phyloP scores from a whole-genome alignment of 2,329 filamentous ascomycete species.

The Fusarium scirpi region DNA sequence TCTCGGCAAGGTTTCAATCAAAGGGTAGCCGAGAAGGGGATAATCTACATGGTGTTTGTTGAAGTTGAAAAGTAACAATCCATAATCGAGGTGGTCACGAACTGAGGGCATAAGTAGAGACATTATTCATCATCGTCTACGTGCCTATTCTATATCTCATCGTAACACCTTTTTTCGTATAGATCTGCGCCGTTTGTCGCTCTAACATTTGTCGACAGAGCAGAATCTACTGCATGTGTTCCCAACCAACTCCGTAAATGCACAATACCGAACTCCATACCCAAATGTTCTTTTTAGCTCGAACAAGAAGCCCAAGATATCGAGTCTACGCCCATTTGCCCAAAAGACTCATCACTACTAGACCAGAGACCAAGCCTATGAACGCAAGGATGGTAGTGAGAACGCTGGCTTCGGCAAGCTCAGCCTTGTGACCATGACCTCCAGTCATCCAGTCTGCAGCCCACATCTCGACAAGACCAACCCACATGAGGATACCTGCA shows the following conservation, averaged over 20 bases:
- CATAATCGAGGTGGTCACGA: background rate
- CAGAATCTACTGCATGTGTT: constrained; percentile 12
- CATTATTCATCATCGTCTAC: constrained; percentile 13
- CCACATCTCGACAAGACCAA: constrained; percentile 84
- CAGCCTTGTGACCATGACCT: constrained; percentile 53
- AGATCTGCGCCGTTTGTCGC: constrained; percentile 8
- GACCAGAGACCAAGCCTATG: constrained; percentile 68
- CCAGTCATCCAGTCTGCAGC: constrained; percentile 77
- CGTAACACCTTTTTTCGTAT: constrained; percentile 10
- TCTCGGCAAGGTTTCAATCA: background rate
- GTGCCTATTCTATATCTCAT: constrained; percentile 14
- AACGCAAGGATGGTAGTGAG: constrained; percentile 63
- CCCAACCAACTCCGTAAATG: constrained; percentile 28
- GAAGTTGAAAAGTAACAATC: background rate
- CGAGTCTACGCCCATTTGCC: constrained; percentile 77
- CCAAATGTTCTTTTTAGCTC: constrained; percentile 2
- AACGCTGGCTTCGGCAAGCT: constrained; percentile 65
- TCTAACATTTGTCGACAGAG: background rate
- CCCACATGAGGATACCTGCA: constrained; percentile 83
- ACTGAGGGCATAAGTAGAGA: background rate
- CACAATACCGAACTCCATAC: constrained; percentile 17
- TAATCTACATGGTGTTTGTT: background rate
- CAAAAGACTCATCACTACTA: constrained; percentile 77
- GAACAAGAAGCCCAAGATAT: background rate
- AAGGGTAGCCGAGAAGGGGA: background rate